These are phyloP conservation scores for Tetrapyrgos nigripes DNA, from an alignment of 1,284 basidiomycete genomes.

Conservation along the genomic window DNA sequence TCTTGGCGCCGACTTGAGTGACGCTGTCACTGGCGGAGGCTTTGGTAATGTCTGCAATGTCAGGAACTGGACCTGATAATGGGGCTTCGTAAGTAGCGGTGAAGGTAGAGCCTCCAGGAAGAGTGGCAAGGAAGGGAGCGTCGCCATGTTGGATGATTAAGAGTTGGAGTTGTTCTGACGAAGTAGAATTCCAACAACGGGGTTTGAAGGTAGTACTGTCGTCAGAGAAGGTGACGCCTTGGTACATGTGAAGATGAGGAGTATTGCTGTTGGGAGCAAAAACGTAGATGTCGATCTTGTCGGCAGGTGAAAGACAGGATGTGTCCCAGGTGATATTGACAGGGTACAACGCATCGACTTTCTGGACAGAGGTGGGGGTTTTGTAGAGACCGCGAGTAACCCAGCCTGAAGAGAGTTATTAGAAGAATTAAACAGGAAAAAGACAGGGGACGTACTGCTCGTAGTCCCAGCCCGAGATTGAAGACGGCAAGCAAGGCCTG, in stretches of 20 bases:
- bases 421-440: not conserved
- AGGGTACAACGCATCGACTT: constrained; percentile 41
- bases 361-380: constrained; percentile 57
- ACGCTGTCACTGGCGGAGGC: constrained; percentile 34
- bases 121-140: constrained; percentile 59
- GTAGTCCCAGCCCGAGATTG: constrained; percentile 17
- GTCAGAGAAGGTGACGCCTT: constrained; percentile 57
- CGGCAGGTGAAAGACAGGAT: constrained; percentile 49
- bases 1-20: constrained; percentile 42
- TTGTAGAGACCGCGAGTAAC: constrained; percentile 52
- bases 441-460: not conserved
- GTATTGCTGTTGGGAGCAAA: constrained; percentile 56
- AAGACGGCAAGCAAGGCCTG: constrained; percentile 30
- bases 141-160: constrained; percentile 65
- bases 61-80: constrained; percentile 50
- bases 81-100: constrained; percentile 64
- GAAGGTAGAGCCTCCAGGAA: constrained; percentile 80
- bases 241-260: constrained; percentile 69
- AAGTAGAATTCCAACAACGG: constrained; percentile 80
- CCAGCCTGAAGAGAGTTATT: constrained; percentile 10
- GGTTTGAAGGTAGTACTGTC: constrained; percentile 66
- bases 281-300: constrained; percentile 76
- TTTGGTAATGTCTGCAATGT: constrained; percentile 43
- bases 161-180: constrained; percentile 64
- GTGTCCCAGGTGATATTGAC: constrained; percentile 80